Conservation (phyloP, 2,329 filamentous ascomycete genomes). For the Ascochyta lentis region DNA sequence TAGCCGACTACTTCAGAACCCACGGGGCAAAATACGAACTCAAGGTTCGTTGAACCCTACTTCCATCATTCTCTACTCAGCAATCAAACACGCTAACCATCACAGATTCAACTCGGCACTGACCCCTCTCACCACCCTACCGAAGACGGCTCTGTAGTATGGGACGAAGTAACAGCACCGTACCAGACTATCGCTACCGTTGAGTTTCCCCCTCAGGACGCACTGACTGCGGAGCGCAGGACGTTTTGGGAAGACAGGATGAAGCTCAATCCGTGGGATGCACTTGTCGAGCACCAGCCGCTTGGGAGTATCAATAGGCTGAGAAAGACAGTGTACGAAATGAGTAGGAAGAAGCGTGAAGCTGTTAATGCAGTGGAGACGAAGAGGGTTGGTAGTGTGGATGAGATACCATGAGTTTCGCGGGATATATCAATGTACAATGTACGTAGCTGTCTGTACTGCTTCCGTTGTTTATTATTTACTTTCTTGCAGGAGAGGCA, state of each 20-base stretch:
- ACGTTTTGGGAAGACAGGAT: constrained; percentile 41
- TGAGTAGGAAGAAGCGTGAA: constrained; percentile 34
- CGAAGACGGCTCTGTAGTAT: constrained; percentile 40
- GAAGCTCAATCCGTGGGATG: constrained; percentile 38
- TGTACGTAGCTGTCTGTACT: too few species aligned
- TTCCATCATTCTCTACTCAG: not conserved
- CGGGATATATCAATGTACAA: too few species aligned
- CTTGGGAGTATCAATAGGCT: constrained; percentile 39
- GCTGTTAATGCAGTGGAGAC: constrained; percentile 28
- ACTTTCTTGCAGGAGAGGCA: too few species aligned
- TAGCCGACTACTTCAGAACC: constrained; percentile 28
- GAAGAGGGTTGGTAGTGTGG: constrained; percentile 20
- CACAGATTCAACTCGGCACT: constrained; percentile 39
- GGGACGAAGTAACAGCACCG: constrained; percentile 40
- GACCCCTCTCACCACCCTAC: constrained; percentile 36
- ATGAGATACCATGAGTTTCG: constrained; percentile 29
- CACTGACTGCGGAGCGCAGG: constrained; percentile 28
- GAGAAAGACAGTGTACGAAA: constrained; percentile 35
- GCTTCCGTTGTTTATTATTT: too few species aligned
- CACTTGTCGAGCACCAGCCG: constrained; percentile 34
- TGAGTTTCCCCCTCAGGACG: constrained; percentile 36
- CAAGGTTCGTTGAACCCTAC: constrained; percentile 12
- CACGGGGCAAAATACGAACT: constrained; percentile 40
- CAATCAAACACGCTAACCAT: not conserved
- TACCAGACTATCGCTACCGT: constrained; percentile 40